These are phyloP conservation scores for Dichotomocladium elegans DNA, from an alignment of 371 early-diverging fungal genomes.

Conservation along the genomic window DNA sequence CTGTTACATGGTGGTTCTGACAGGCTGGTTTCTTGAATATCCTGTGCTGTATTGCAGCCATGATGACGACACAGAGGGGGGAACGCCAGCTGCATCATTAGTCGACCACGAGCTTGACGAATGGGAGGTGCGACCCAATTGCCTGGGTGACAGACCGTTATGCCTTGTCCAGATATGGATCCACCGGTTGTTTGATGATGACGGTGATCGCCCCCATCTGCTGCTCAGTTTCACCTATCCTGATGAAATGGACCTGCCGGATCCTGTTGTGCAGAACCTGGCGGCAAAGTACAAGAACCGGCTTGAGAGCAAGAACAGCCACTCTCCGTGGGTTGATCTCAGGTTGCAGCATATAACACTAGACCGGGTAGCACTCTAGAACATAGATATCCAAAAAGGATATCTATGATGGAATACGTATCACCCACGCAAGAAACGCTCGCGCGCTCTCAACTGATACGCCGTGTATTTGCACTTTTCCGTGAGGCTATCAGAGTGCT, in stretches of 20 bases:
- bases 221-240: conserved; percentile 37
- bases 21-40: conserved; percentile 48
- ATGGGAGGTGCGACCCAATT: conserved; percentile 35
- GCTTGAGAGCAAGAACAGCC: neutral
- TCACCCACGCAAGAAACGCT: too few species aligned
- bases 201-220: neutral
- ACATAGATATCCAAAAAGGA: too few species aligned
- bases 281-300: neutral
- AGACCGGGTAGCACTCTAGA: conserved; percentile 14
- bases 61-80: conserved; percentile 6
- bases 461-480: too few species aligned
- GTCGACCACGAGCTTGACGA: conserved; percentile 27
- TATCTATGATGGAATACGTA: too few species aligned
- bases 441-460: too few species aligned
- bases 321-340: neutral
- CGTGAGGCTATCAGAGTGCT: too few species aligned
- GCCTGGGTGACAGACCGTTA: conserved; percentile 27
- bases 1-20: conserved; percentile 40
- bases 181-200: too few species aligned
- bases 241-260: neutral
- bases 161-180: conserved; percentile 19
- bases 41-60: conserved; percentile 38
- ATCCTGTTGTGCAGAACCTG: neutral
- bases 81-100: neutral
- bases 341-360: conserved; percentile 1